These are phyloP conservation scores for Citrullus colocynthis DNA, from an alignment of 306 rosid species.

Conservation along the genomic window DNA sequence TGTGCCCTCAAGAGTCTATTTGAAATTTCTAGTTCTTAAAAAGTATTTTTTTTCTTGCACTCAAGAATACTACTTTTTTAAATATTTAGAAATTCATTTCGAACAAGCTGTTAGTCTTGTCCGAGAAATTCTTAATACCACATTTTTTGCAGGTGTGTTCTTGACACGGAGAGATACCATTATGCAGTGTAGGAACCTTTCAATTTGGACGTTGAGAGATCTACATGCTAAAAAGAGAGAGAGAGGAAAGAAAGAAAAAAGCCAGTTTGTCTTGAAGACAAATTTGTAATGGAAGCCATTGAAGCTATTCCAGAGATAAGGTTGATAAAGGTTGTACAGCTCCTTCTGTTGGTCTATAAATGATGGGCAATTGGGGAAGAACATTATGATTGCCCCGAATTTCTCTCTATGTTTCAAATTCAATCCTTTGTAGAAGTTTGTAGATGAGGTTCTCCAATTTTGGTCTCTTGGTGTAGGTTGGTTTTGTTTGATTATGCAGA, in stretches of 20 bases:
- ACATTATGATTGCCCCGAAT: neutral
- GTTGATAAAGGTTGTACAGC: neutral
- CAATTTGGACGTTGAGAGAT: too few species aligned
- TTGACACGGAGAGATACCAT: too few species aligned
- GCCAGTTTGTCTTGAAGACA: too few species aligned
- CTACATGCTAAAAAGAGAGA: too few species aligned
- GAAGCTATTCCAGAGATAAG: neutral
- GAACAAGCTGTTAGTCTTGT: too few species aligned
- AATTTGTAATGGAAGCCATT: too few species aligned
- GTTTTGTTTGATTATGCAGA: neutral
- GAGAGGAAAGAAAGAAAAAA: too few species aligned
- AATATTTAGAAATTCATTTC: neutral
- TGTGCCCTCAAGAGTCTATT: too few species aligned
- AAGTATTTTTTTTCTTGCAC: too few species aligned
- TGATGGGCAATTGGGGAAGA: neutral
- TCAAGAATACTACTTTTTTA: too few species aligned
- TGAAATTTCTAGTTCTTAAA: neutral
- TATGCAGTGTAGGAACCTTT: too few species aligned
- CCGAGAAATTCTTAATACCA: neutral
- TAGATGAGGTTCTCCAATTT: neutral
- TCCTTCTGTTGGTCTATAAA: neutral
- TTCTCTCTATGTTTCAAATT: neutral
- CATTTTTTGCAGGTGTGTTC: neutral
- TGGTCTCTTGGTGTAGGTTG: neutral
- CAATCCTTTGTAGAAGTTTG: neutral